Evolutionary conservation across 176 grass and related monocot species (phyloP).

Genomic region (Oryza coarctata): DNA sequence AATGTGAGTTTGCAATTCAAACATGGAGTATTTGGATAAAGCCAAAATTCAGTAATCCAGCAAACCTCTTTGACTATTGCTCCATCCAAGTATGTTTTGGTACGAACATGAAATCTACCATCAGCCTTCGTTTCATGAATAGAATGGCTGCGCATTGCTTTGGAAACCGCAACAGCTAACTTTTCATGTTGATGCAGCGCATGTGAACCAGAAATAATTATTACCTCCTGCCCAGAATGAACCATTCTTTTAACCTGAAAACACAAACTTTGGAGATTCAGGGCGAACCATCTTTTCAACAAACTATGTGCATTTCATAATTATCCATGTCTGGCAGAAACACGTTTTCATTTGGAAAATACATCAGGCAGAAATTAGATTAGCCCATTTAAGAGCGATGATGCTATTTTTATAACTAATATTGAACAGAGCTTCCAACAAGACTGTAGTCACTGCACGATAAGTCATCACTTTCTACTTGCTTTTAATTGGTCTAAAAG

Average conservation of each 20-base stretch:
- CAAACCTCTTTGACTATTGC: conserved; percentile 93
- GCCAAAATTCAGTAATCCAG: conserved; percentile 20
- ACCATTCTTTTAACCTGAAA: conserved; percentile 94
- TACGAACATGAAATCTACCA: conserved; percentile 89
- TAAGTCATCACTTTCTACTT: background rate
- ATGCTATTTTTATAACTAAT: conserved; percentile 23
- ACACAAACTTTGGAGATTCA: conserved; percentile 13
- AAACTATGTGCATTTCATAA: conserved; percentile 4
- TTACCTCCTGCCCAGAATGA: conserved; percentile 84
- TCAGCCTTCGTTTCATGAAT: conserved; percentile 95
- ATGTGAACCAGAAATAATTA: conserved; percentile 89
- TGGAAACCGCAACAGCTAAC: conserved; percentile 90
- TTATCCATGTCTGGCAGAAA: background rate
- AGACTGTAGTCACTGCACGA: conserved; percentile 1
- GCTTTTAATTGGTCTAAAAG: background rate
- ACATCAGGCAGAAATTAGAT: background rate
- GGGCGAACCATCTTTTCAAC: conserved; percentile 8
- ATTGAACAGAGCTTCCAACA: conserved; percentile 12
- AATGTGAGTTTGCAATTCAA: conserved; percentile 5
- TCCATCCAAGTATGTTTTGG: conserved; percentile 90
- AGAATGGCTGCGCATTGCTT: conserved; percentile 96
- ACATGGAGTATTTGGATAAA: conserved; percentile 28
- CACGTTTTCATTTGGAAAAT: conserved; percentile 7
- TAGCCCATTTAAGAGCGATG: background rate
- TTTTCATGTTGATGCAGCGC: conserved; percentile 92